Base-by-base conservation (phyloP, 2,329 filamentous ascomycete genomes). In the Paecilomyces fulvus region DNA sequence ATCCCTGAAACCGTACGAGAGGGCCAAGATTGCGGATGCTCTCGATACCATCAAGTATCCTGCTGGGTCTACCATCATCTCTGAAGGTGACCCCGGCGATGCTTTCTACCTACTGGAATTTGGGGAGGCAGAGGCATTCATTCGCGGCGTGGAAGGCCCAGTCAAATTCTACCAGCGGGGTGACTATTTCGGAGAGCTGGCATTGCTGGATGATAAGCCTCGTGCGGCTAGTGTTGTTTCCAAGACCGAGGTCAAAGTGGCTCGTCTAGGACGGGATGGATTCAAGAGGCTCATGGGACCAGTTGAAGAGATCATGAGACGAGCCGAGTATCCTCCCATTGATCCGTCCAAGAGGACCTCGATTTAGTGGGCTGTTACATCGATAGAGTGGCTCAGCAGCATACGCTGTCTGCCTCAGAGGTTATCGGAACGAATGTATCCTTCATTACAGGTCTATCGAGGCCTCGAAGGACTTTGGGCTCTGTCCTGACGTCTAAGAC, bases 131-230 rank as follows among this genome's bases (percentile, higher is more conserved):
- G 87, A 91, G 64, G 92, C 90, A 1, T 90, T 84, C 79, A 96
- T 92, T 76, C 79, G 83, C n/a, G 89, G 86, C 43, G 77, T 80
- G 17, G 79, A 85, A 21, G 79, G 83, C 58, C 80, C 87, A 2
- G 87, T 97, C 61, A 90, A 90, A 68, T 80, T 84, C 55, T 97
- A 97, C 73, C 81, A 80, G 61, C 94, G 95, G 74, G 94, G 94
- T 30, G 94, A 96, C 68, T 99, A 94, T 78, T 99, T 99, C 75
- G 94, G 94, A 60, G 94, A 99, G 75, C 80, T 99, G 59, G 94
- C 94, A 6, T 76, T 99, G 68, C 80, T 97, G 64, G 95, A 97
- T 64, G 92, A 99, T 69, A 89, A 90, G 55, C 94, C 94, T 8
- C 86, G 94, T 68, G 92, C 92, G 37, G 94, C 94, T 53, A 95